Conservation (phyloP, 169 alveolate species). For the Eimeria brunetti region DNA sequence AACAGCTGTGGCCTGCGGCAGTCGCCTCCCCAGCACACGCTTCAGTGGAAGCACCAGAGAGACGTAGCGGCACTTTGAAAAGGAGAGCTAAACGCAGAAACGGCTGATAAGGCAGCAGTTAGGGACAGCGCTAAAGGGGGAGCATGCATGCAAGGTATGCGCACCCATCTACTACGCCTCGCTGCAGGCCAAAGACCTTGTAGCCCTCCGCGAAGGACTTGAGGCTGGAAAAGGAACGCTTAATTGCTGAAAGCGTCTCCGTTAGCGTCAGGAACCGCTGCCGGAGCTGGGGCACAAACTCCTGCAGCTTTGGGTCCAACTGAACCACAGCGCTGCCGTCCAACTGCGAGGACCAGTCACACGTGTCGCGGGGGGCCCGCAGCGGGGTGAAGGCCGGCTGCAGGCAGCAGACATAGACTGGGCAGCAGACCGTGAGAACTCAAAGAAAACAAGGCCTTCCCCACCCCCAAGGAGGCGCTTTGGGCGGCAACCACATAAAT, state of each 20-base stretch:
- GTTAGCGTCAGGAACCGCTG: conserved; percentile 49
- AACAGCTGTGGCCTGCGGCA: background rate
- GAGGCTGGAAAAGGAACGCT: conserved; percentile 74
- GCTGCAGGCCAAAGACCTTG: conserved; percentile 80
- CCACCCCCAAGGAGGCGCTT: background rate
- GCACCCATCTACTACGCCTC: conserved; percentile 66
- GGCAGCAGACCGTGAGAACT: background rate
- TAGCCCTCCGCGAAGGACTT: conserved; percentile 80
- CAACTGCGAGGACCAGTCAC: conserved; percentile 64
- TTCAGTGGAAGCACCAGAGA: background rate
- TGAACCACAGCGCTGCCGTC: conserved; percentile 77
- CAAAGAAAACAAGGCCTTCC: background rate
- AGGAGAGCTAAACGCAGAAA: background rate
- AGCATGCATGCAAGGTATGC: background rate
- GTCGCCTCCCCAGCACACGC: background rate
- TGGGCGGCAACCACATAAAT: background rate
- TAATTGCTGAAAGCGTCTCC: conserved; percentile 4
- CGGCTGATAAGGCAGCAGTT: background rate
- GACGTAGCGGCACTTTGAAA: background rate
- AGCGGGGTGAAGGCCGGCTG: conserved; percentile 63
- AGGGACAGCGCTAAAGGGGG: background rate
- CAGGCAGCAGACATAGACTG: conserved; percentile 3
- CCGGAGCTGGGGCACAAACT: conserved; percentile 68
- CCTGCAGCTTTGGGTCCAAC: conserved; percentile 70
- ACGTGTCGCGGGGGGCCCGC: conserved; percentile 75